These are phyloP conservation scores for Talaromyces verruculosus DNA, from an alignment of 2,329 filamentous ascomycete species.

Conservation along the genomic window DNA sequence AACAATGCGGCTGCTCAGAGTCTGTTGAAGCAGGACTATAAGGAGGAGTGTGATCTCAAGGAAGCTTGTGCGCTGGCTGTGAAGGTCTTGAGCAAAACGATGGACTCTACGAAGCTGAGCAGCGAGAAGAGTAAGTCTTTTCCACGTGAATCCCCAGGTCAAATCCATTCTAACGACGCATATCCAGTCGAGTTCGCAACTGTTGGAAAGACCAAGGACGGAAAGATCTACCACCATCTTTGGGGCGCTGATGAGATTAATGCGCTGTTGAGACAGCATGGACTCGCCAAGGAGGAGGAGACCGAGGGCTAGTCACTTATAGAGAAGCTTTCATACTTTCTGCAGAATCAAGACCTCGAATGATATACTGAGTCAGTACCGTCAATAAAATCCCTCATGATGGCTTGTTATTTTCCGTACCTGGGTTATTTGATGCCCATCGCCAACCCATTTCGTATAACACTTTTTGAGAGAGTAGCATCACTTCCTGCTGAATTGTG, in stretches of 20 bases:
- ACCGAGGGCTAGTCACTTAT: conserved; percentile 55
- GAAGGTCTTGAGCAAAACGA: conserved; percentile 99
- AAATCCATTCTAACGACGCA: background rate
- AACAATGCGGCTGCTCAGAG: conserved; percentile 98
- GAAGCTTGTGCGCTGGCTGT: conserved; percentile 97
- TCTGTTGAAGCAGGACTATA: conserved; percentile 98
- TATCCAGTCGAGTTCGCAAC: conserved; percentile 90
- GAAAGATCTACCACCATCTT: conserved; percentile 96
- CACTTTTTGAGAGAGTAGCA: background rate
- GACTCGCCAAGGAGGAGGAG: conserved; percentile 79
- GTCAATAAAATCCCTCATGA: background rate
- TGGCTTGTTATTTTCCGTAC: conserved; percentile 1
- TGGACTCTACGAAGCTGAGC: conserved; percentile 98
- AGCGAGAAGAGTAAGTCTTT: conserved; percentile 88
- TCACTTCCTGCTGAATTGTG: conserved; percentile 2
- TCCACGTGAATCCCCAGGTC: background rate
- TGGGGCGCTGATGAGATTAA: conserved; percentile 98
- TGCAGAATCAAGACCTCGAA: conserved; percentile 34
- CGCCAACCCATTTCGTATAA: background rate
- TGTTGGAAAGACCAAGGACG: conserved; percentile 89
- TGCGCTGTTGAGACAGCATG: conserved; percentile 89
- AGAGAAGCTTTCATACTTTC: conserved; percentile 29
- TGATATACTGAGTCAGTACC: conserved; percentile 23
- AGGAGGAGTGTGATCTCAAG: conserved; percentile 93
- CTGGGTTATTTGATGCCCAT: background rate